These are phyloP conservation scores for Lepiota venenata DNA, from an alignment of 768 basidiomycete genomes.

Conservation along the genomic window DNA sequence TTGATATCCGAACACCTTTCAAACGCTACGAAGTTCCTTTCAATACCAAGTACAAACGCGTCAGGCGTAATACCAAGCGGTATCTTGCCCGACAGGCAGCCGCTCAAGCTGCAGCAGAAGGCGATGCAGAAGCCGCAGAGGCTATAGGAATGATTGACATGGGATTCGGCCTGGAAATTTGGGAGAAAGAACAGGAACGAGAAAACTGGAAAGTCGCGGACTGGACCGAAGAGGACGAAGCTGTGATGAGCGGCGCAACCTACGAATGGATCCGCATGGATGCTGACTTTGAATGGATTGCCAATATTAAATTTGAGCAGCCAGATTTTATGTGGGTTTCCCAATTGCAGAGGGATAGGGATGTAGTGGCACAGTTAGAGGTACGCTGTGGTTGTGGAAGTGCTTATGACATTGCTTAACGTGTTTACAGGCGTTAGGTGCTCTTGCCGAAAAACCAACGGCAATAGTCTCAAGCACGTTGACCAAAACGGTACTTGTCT, in stretches of 20 bases:
- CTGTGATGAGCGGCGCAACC: constrained; percentile 89
- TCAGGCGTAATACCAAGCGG: constrained; percentile 94
- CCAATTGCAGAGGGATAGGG: constrained; percentile 91
- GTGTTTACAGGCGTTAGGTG: constrained; percentile 74
- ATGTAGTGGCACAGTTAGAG: constrained; percentile 97
- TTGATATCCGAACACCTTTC: constrained; percentile 82
- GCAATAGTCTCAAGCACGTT: constrained; percentile 87
- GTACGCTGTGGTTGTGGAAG: constrained; percentile 38
- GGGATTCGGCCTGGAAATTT: constrained; percentile 89
- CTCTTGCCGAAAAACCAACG: constrained; percentile 76
- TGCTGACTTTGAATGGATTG: constrained; percentile 99
- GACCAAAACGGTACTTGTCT: constrained; percentile 90
- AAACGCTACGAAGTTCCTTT: constrained; percentile 98
- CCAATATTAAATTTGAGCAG: constrained; percentile 88
- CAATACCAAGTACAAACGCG: constrained; percentile 97
- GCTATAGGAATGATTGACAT: constrained; percentile 93
- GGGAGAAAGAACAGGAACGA: constrained; percentile 93
- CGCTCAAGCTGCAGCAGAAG: constrained; percentile 89
- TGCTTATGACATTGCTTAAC: constrained; percentile 3
- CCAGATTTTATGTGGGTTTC: constrained; percentile 99
- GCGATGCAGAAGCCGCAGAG: constrained; percentile 88
- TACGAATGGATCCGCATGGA: constrained; percentile 99
- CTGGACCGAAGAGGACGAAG: constrained; percentile 97
- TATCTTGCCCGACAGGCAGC: constrained; percentile 91
- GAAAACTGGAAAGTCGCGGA: constrained; percentile 96